Evolutionary conservation across 805 yeast species (phyloP).

Genomic region (Blastobotrys peoriensis): DNA sequence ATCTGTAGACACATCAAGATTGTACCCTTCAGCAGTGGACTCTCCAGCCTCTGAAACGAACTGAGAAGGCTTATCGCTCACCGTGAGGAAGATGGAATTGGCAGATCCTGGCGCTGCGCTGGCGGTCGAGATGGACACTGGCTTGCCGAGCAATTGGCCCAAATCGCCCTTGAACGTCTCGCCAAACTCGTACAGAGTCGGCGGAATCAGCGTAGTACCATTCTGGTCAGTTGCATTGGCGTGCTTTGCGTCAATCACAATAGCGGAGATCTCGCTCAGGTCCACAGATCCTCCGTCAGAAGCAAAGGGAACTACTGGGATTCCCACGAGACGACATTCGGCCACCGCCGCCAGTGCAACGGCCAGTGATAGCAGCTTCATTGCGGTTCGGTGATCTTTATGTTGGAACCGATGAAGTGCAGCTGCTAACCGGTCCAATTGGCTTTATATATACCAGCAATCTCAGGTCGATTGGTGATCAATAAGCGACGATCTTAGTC

Average conservation of each 20-base stretch:
- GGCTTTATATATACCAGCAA: too few species aligned
- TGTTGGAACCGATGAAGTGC: too few species aligned
- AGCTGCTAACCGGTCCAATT: too few species aligned
- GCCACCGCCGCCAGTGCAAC: not conserved
- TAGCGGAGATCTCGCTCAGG: not conserved
- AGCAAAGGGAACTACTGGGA: not conserved
- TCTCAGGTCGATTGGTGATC: too few species aligned
- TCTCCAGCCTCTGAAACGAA: constrained; percentile 4
- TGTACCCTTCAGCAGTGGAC: constrained; percentile 5
- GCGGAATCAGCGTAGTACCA: constrained; percentile 9
- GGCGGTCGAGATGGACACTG: not conserved
- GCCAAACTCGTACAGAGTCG: constrained; percentile 20
- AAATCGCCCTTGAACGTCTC: constrained; percentile 17
- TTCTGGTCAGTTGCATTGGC: constrained; percentile 2
- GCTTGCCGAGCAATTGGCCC: not conserved
- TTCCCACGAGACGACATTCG: not conserved
- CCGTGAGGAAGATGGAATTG: constrained; percentile 3
- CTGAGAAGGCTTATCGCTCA: not conserved
- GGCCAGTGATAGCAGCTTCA: too few species aligned
- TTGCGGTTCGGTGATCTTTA: too few species aligned
- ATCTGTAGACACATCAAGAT: constrained; percentile 3
- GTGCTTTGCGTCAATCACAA: not conserved
- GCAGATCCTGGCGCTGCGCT: not conserved
- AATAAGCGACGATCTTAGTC: too few species aligned
- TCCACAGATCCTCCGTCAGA: not conserved